A percentile compares a stretch with the other conserved stretches of the same genome.
Evolutionary conservation across 805 yeast genomes (phyloP).

Genomic region (Priceomyces castillae): DNA sequence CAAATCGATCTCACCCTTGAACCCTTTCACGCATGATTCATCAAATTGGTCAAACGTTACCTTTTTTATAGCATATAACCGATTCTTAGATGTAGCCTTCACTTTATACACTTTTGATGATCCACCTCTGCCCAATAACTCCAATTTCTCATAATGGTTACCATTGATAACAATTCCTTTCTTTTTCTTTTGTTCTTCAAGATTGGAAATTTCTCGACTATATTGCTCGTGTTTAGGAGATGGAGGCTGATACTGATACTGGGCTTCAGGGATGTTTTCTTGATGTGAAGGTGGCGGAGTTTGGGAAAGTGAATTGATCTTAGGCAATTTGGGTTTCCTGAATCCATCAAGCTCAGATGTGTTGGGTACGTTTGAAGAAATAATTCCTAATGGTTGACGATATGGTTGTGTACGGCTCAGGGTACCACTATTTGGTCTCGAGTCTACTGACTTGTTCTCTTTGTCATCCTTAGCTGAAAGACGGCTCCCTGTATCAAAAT

Average conservation of each 20-base stretch:
- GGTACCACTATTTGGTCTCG: neutral
- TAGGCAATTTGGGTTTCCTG: conserved; percentile 33
- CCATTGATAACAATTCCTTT: conserved; percentile 47
- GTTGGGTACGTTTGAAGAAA: conserved; percentile 16
- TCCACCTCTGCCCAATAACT: conserved; percentile 86
- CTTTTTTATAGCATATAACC: conserved; percentile 73
- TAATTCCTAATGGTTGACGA: conserved; percentile 18
- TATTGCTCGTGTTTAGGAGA: neutral
- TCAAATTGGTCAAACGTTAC: conserved; percentile 82
- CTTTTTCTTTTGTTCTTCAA: conserved; percentile 20
- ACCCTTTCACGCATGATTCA: conserved; percentile 66
- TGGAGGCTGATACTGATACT: neutral
- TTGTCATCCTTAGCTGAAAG: conserved; percentile 1
- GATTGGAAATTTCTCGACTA: neutral
- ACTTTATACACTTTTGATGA: conserved; percentile 88
- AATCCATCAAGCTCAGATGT: conserved; percentile 20
- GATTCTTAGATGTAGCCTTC: conserved; percentile 48
- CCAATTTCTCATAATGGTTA: conserved; percentile 67
- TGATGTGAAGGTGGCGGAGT: neutral
- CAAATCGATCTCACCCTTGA: conserved; percentile 86
- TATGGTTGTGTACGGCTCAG: neutral
- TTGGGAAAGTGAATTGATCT: conserved; percentile 5
- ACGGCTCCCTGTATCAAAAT: neutral
- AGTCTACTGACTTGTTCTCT: conserved; percentile 1
- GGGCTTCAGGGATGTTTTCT: neutral